Percentiles rank a stretch among this genome's conserved stretches.
phyloP scores from a whole-genome alignment of 192 early-diverging fungal species.

The Spizellomyces sp. region DNA sequence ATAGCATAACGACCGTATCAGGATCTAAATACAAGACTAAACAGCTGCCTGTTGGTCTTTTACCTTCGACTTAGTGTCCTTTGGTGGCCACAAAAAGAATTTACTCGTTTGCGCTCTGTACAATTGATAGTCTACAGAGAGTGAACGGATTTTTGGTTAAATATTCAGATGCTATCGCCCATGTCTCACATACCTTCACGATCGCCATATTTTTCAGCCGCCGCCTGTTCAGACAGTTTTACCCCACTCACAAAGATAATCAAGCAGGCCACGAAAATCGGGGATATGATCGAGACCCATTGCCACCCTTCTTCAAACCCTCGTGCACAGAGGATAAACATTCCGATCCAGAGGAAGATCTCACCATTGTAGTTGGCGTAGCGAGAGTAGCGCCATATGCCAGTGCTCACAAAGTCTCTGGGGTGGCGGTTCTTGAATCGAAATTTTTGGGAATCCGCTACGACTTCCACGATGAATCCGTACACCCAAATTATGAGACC shows the following conservation, averaged over 20 bases:
- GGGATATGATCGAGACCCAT: constrained; percentile 49
- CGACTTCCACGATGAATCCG: constrained; percentile 49
- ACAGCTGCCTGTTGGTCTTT: no score
- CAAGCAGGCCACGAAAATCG: constrained; percentile 51
- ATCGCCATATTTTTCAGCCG: constrained; percentile 47
- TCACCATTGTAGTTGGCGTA: constrained; percentile 62
- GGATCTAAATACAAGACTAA: no score
- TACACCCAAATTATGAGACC: constrained; percentile 49
- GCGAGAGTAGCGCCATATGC: constrained; percentile 47
- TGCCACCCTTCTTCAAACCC: constrained; percentile 54
- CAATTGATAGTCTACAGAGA: constrained; percentile 27
- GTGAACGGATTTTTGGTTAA: no score
- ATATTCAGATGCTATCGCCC: no score
- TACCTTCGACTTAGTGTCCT: neutral
- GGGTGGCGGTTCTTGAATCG: constrained; percentile 51
- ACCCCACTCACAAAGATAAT: constrained; percentile 47
- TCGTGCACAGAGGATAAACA: constrained; percentile 47
- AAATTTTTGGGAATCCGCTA: constrained; percentile 54
- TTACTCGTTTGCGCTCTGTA: constrained; percentile 40
- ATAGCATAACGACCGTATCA: no score
- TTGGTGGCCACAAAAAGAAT: constrained; percentile 46
- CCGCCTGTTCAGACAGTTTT: constrained; percentile 39
- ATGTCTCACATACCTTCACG: neutral
- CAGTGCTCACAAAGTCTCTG: constrained; percentile 46
- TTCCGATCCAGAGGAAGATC: constrained; percentile 52